These are phyloP conservation scores for Nepenthes gracilis DNA, from an alignment of 148 eudicot species.

Conservation along the genomic window DNA sequence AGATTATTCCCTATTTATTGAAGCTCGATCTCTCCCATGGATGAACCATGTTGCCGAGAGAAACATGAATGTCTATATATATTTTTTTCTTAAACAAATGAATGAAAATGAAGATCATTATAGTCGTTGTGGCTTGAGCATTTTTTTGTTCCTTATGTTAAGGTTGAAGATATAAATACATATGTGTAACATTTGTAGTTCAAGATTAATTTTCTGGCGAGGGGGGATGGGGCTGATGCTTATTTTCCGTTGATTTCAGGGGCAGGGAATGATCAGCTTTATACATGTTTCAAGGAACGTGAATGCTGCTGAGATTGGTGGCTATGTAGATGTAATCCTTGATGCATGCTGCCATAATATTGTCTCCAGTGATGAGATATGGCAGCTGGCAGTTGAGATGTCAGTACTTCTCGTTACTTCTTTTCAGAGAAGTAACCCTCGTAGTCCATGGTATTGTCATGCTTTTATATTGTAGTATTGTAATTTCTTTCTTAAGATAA, in stretches of 20 bases:
- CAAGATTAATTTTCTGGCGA: neutral
- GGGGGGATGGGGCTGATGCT: neutral
- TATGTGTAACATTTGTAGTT: neutral
- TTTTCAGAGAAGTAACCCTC: slow-evolving; percentile 67
- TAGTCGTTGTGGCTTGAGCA: too few relatives aligned
- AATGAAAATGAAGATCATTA: too few relatives aligned
- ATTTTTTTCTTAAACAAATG: too few relatives aligned
- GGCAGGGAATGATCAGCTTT: slow-evolving; percentile 88
- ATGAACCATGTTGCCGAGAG: too few relatives aligned
- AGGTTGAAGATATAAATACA: neutral
- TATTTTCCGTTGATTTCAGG: slow-evolving; percentile 31
- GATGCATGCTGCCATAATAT: slow-evolving; percentile 92
- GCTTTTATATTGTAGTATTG: neutral
- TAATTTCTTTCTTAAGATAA: neutral
- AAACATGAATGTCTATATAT: too few relatives aligned
- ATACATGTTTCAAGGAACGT: slow-evolving; percentile 61
- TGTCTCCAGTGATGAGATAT: slow-evolving; percentile 78
- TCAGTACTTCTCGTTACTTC: slow-evolving; percentile 55
- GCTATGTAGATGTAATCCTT: slow-evolving; percentile 77
- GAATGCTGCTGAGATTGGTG: slow-evolving; percentile 55
- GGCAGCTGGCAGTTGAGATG: slow-evolving; percentile 92
- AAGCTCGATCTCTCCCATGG: too few relatives aligned
- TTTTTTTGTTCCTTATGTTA: too few relatives aligned
- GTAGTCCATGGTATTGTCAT: slow-evolving; percentile 72
- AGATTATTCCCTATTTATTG: too few relatives aligned